Evolutionary conservation across 768 basidiomycete species (phyloP).

Genomic region (Boletus speciosus): DNA sequence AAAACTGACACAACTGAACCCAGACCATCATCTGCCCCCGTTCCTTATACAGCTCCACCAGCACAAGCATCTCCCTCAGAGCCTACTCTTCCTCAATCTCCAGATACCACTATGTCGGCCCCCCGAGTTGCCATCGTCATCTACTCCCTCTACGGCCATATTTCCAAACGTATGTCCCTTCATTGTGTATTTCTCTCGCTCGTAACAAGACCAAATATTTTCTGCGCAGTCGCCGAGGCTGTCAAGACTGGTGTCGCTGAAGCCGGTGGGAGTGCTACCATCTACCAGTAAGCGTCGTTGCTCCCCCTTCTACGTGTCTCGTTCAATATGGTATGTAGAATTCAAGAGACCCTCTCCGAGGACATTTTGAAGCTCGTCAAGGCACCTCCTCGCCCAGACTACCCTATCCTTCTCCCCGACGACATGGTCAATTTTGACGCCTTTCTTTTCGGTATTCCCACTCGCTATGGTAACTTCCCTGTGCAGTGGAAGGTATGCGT

Average conservation of each 20-base stretch:
- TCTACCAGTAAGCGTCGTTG: conserved; percentile 41
- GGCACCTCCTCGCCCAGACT: conserved; percentile 67
- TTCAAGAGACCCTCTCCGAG: conserved; percentile 76
- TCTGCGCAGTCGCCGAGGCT: conserved; percentile 29
- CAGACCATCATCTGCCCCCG: conserved; percentile 2
- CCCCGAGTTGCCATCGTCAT: conserved; percentile 46
- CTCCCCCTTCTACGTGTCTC: neutral
- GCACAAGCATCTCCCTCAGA: neutral
- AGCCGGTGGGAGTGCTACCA: conserved; percentile 43
- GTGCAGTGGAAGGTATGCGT: conserved; percentile 56
- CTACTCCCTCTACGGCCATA: conserved; percentile 51
- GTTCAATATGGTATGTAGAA: conserved; percentile 35
- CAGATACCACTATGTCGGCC: conserved; percentile 11
- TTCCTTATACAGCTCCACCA: conserved; percentile 1
- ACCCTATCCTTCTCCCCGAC: conserved; percentile 35
- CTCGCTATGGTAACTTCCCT: conserved; percentile 48
- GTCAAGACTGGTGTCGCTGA: conserved; percentile 38
- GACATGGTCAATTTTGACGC: conserved; percentile 37
- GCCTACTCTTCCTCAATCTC: neutral
- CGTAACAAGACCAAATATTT: neutral
- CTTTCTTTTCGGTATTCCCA: conserved; percentile 43
- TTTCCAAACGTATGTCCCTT: conserved; percentile 39
- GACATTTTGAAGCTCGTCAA: conserved; percentile 68
- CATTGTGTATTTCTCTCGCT: neutral
- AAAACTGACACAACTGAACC: conserved; percentile 6